Base-by-base conservation (phyloP, 1,284 basidiomycete genomes). In the Ceratobasidium sp. region DNA sequence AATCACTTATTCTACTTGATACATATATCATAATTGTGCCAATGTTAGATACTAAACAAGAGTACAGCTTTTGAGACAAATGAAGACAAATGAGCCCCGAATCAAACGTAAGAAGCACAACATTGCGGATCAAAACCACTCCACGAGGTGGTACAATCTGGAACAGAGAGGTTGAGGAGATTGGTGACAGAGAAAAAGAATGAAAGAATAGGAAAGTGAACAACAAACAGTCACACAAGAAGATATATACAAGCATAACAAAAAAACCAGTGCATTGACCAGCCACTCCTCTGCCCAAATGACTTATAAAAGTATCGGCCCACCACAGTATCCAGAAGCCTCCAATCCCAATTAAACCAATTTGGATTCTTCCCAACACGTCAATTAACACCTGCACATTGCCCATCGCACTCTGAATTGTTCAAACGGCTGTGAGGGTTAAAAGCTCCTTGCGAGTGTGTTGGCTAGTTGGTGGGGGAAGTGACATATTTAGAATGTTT, bases 271-370 rank as follows among this genome's bases (percentile, higher is more conserved):
- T 10, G 33, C 28, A 61, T 54, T 13, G 71, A 88, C 94, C 94
- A 96, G 83, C 94, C 93, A 78, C 90, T 91, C 84, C 93, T 94
- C 80, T 94, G 89, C 68, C 91, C 90, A 78, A 92, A 92, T 80
- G 96, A 89, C 86, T 94, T 94, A 94, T 92, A 15, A 93, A 93
- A 83, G 93, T 92, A 82, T 96, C 94, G 76, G 92, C 92, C 71
- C 93, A 94, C 91, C 94, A 97, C 85, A 97, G 97, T 78, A 95
- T 84, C 65, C 93, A 95, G 95, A 84, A 97, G 97, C 77, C 95
- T 89, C 82, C 95, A 93, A 85, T 97, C 95, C 82, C 93, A 91
- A 40, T 92, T 95, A 85, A 97, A 97, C 84, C 94, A 83, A 77
- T 96, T 94, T 20, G 93, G 91, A 81, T 96, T 94, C 82, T 96